phyloP scores from a whole-genome alignment of 2,329 filamentous ascomycete genomes.

The Claviceps purpurea region DNA sequence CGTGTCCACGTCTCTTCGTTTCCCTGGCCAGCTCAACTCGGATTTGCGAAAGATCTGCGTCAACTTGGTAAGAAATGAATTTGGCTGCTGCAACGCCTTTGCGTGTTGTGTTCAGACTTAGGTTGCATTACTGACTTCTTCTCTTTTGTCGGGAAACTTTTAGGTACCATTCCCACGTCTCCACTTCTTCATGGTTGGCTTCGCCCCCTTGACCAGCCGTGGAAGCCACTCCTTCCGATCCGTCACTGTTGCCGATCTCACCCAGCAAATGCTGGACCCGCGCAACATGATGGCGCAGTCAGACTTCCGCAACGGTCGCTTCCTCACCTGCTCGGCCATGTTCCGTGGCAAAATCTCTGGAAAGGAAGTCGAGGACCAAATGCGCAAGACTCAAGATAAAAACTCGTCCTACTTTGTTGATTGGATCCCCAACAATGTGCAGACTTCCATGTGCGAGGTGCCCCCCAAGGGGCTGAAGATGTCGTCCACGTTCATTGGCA shows the following conservation, averaged over 20 bases:
- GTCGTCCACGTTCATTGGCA: constrained; percentile 97
- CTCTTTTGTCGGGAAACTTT: neutral
- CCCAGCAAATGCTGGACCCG: constrained; percentile 99
- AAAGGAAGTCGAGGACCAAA: constrained; percentile 99
- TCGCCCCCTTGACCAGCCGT: constrained; percentile 85
- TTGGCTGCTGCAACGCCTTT: neutral
- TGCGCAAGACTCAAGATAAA: constrained; percentile 99
- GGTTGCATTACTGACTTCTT: neutral
- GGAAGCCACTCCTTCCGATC: constrained; percentile 87
- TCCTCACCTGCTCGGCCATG: constrained; percentile 98
- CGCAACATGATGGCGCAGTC: constrained; percentile 99
- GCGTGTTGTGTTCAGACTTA: too few species aligned
- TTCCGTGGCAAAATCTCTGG: constrained; percentile 99
- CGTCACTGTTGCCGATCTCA: constrained; percentile 92
- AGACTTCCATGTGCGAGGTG: constrained; percentile 97
- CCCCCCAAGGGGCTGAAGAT: constrained; percentile 95
- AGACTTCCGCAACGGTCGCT: constrained; percentile 98
- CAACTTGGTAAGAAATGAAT: constrained; percentile 51
- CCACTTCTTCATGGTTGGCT: constrained; percentile 99
- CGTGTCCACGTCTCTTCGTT: constrained; percentile 95
- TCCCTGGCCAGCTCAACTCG: constrained; percentile 99
- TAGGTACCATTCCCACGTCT: constrained; percentile 97
- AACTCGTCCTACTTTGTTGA: constrained; percentile 99
- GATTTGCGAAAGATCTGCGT: constrained; percentile 98
- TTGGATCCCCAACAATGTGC: constrained; percentile 99